Percentiles rank a stretch among this genome's conserved stretches.
phyloP scores from a whole-genome alignment of 1,284 basidiomycete species.

The Ganoderma sinense region DNA sequence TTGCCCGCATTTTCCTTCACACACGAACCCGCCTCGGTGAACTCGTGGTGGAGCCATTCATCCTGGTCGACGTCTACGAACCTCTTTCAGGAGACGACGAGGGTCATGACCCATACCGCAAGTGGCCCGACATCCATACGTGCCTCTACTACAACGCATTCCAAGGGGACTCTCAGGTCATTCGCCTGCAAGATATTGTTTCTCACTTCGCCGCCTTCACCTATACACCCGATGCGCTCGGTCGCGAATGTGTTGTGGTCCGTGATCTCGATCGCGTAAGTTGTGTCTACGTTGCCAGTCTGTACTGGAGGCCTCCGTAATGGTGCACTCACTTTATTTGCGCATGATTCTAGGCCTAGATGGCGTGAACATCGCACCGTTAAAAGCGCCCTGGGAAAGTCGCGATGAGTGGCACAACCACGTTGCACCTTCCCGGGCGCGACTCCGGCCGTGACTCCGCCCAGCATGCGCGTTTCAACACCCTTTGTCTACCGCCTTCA shows the following conservation, averaged over 20 bases:
- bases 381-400: too few species aligned
- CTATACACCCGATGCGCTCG: neutral
- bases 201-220: neutral
- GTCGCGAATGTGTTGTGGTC: neutral
- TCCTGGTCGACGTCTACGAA: neutral
- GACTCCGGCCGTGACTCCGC: too few species aligned
- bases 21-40: neutral
- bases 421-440: too few species aligned
- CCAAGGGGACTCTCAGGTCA: neutral
- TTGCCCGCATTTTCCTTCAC: neutral
- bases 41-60: neutral
- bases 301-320: too few species aligned
- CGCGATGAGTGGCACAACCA: too few species aligned
- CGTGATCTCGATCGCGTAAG: neutral
- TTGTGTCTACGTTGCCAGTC: neutral
- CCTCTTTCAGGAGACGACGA: neutral
- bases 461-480: too few species aligned
- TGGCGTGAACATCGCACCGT: too few species aligned
- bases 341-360: too few species aligned
- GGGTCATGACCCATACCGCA: neutral
- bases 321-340: too few species aligned
- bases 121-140: neutral
- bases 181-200: neutral
- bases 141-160: neutral
- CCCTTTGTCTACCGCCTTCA: too few species aligned